phyloP scores from a whole-genome alignment of 176 grass and related monocot genomes.

The maize (Zea mays) region Zm-B73-REFERENCE-NAM-5.0 NC_050101.1:170903001-170903500 shows the following conservation, averaged over 20 bases:
- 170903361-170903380: not conserved
- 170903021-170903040: constrained; percentile 89
- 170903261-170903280: not conserved
- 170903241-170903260: not conserved
- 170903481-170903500: constrained; percentile 99
- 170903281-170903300: not conserved
- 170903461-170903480: constrained; percentile 82
- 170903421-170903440: constrained; percentile 45
- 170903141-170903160: constrained; percentile 64
- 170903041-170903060: constrained; percentile 95
- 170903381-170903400: not conserved
- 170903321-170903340: not conserved
- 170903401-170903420: constrained; percentile 21
- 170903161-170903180: not conserved
- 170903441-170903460: constrained; percentile 92
- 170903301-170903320: not conserved
- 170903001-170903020: constrained; percentile 92
- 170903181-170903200: not conserved
- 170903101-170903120: constrained; percentile 95
- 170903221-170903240: not conserved
- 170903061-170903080: constrained; percentile 99
- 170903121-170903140: constrained; percentile 77
- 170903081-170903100: constrained; percentile 96
- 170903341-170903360: not conserved
- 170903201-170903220: not conserved